Base-by-base conservation (phyloP, 2,329 filamentous ascomycete genomes). In the Dothidotthia symphoricarpi region DNA sequence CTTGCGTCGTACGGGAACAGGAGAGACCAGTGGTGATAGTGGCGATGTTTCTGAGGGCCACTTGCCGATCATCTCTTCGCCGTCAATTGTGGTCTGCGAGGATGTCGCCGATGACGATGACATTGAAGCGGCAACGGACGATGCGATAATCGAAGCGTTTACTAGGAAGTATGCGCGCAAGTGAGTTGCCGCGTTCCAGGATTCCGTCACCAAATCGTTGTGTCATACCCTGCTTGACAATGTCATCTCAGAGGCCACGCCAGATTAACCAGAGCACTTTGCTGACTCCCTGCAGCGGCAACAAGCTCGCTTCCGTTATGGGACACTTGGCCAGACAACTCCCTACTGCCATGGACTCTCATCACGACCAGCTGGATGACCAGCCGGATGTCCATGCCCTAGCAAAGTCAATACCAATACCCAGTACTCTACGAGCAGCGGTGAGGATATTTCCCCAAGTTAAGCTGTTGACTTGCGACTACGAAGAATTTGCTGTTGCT, bases 401-500 rank as follows among this genome's bases (percentile, higher is more conserved):
- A 16, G 28, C 12, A 14, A 28, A 24, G 5, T 7, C 15, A 4
- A 27, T 22, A 10, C 24, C 30, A 1, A 19, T 47, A 10, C 57
- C 55, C 4, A 51, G 54, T 2, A 57, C 52, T 3, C 29, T 62
- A n/a, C 49, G 49, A 19, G 43, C 51, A 15, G 44, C 42, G 6
- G 43, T 61, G 9, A 54, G 39, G 12, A 27, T 63, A 3, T 49
- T 57, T 4, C 45, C 59, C 2, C 48, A 61, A 17, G 34, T 38
- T 2, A 49, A 49, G 28, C 14, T 54, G 8, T 45, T 67, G 17
- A 39, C 44, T 2, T 31, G 51, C 1, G 44, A 45, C 2, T 22
- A 39, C 7, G 48, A 60, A 39, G 48, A 60, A 2, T 41, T 66
- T 16, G 57, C 53, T 44, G 45, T 63, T n/a, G 53, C 59, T 10